Evolutionary conservation across 768 basidiomycete genomes (phyloP).

Genomic region (Termitomyces sp.): DNA sequence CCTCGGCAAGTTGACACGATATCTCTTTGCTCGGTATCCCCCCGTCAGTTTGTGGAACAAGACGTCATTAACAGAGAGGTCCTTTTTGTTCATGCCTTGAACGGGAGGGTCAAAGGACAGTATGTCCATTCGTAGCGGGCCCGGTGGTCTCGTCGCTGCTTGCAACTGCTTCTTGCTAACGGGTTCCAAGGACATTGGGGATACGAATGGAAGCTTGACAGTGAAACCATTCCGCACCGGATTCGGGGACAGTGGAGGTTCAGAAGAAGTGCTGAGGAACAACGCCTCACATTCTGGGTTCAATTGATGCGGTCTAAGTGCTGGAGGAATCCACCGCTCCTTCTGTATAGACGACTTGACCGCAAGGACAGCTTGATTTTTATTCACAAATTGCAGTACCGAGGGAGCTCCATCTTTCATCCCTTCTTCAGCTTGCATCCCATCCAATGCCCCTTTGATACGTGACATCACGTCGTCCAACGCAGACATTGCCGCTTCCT

Average conservation of each 20-base stretch:
- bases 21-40: conserved; percentile 34
- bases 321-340: conserved; percentile 57
- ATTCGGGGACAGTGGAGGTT: conserved; percentile 44
- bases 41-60: conserved; percentile 45
- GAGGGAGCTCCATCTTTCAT: conserved; percentile 21
- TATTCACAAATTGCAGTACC: conserved; percentile 17
- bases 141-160: conserved; percentile 30
- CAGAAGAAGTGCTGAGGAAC: conserved; percentile 38
- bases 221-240: conserved; percentile 29
- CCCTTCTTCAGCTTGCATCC: conserved; percentile 49
- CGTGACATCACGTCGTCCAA: conserved; percentile 81
- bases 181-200: conserved; percentile 31
- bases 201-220: conserved; percentile 44
- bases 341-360: conserved; percentile 21
- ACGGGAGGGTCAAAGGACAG: conserved; percentile 70
- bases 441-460: conserved; percentile 74
- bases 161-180: conserved; percentile 44
- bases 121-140: conserved; percentile 52
- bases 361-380: conserved; percentile 12
- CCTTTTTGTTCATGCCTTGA: conserved; percentile 53
- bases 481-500: conserved; percentile 60
- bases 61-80: conserved; percentile 59
- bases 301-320: conserved; percentile 33
- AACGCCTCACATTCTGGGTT: conserved; percentile 37
- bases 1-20: conserved; percentile 37